Percentiles rank a stretch among this genome's conserved stretches.
Conservation (phyloP, 495 filamentous ascomycete genomes). For the Penicillium robsamsonii region DNA sequence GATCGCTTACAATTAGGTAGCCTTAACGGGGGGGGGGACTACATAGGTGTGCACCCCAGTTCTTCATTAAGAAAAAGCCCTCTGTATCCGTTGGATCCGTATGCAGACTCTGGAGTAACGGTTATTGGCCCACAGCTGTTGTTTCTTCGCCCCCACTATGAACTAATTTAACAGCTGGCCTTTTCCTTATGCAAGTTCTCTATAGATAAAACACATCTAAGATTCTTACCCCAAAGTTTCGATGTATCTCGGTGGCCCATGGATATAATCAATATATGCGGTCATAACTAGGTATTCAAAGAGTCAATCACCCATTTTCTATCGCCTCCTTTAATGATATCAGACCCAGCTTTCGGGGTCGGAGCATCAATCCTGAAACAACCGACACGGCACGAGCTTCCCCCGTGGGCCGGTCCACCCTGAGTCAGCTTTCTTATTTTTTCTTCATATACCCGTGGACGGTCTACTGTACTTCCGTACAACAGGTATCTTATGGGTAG, state of each 20-base stretch:
- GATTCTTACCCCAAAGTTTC: not conserved
- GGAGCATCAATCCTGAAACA: conserved; percentile 28
- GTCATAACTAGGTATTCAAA: too few species aligned
- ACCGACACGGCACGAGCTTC: conserved; percentile 30
- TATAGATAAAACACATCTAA: not conserved
- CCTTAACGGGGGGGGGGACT: not conserved
- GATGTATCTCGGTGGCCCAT: not conserved
- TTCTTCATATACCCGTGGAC: not conserved
- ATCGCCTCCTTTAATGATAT: conserved; percentile 4
- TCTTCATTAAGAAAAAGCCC: not conserved
- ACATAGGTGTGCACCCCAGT: not conserved
- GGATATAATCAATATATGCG: too few species aligned
- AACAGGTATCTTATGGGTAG: not conserved
- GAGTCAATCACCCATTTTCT: too few species aligned
- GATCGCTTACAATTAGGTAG: not conserved
- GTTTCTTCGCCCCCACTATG: not conserved
- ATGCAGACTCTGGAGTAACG: conserved; percentile 1
- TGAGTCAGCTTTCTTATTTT: conserved; percentile 15
- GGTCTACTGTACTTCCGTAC: not conserved
- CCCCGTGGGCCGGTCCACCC: conserved; percentile 16
- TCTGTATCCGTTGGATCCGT: conserved; percentile 6
- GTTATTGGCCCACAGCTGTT: conserved; percentile 6
- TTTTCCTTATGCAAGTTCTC: not conserved
- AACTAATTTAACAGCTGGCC: conserved; percentile 2
- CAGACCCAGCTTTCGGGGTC: conserved; percentile 13